Conservation (phyloP, 2,329 filamentous ascomycete species). For the Fusarium sp. region DNA sequence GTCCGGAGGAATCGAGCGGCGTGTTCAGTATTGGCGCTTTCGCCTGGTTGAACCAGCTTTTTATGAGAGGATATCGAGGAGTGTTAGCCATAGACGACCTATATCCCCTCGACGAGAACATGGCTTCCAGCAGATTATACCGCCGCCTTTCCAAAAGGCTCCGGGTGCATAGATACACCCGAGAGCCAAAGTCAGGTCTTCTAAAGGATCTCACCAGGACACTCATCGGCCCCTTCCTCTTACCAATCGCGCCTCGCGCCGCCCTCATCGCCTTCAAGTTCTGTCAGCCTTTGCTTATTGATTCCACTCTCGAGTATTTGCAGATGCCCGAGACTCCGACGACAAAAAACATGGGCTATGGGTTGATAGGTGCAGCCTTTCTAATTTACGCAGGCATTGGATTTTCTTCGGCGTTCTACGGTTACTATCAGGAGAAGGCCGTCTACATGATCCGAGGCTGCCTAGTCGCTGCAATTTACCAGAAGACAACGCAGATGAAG, state of each 20-base stretch:
- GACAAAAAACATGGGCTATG: conserved; percentile 52
- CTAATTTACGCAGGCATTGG: conserved; percentile 58
- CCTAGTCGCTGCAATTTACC: conserved; percentile 52
- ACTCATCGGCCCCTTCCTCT: conserved; percentile 50
- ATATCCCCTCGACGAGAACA: conserved; percentile 51
- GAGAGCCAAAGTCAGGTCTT: conserved; percentile 47
- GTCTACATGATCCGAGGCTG: conserved; percentile 51
- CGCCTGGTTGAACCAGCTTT: conserved; percentile 54
- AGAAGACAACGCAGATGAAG: conserved; percentile 50
- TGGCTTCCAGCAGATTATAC: conserved; percentile 42
- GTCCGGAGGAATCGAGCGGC: conserved; percentile 54
- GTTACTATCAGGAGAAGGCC: conserved; percentile 54
- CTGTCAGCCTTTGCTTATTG: conserved; percentile 59
- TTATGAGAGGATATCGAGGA: conserved; percentile 52
- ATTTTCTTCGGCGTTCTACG: conserved; percentile 55
- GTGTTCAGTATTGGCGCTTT: conserved; percentile 50
- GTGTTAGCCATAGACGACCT: conserved; percentile 52
- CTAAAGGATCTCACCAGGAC: conserved; percentile 48
- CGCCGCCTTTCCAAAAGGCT: conserved; percentile 33
- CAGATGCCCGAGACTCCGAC: conserved; percentile 31
- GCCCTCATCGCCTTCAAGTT: conserved; percentile 57
- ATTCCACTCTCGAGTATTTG: conserved; percentile 54
- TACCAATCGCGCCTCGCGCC: conserved; percentile 54
- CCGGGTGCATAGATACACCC: conserved; percentile 42
- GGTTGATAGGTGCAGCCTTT: conserved; percentile 57